These are phyloP conservation scores for Trichomonascus vanleenenianus DNA, from an alignment of 805 yeast species.

Conservation along the genomic window DNA sequence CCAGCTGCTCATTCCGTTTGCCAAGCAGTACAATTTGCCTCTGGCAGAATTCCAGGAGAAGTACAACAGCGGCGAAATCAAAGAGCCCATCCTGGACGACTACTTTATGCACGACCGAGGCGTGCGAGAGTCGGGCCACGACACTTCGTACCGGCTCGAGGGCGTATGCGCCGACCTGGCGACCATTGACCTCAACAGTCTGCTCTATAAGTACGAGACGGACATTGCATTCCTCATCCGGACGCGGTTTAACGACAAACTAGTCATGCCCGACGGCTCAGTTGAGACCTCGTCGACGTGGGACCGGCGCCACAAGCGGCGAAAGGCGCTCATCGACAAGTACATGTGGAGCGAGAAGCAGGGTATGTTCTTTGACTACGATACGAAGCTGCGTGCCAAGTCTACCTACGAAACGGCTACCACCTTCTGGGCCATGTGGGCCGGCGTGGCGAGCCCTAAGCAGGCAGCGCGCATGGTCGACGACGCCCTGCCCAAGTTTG, in stretches of 20 bases:
- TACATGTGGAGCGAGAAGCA: slow-evolving; percentile 79
- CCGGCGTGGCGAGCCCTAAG: slow-evolving; percentile 54
- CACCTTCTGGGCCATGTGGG: slow-evolving; percentile 88
- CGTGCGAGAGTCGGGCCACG: slow-evolving; percentile 95
- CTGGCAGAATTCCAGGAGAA: slow-evolving; percentile 57
- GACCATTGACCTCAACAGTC: slow-evolving; percentile 79
- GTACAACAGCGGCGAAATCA: slow-evolving; percentile 59
- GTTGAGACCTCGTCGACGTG: slow-evolving; percentile 49
- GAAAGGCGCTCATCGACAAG: slow-evolving; percentile 51
- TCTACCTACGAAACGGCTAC: slow-evolving; percentile 79
- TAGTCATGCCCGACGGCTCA: slow-evolving; percentile 33
- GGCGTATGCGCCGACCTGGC: slow-evolving; percentile 85
- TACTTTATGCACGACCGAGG: slow-evolving; percentile 90
- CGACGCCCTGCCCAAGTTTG: slow-evolving; percentile 59
- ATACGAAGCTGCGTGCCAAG: slow-evolving; percentile 48
- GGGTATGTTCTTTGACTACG: slow-evolving; percentile 78
- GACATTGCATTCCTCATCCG: slow-evolving; percentile 69
- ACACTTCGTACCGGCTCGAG: slow-evolving; percentile 83
- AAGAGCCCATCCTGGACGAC: slow-evolving; percentile 78
- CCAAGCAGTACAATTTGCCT: slow-evolving; percentile 49
- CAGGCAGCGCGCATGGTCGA: slow-evolving; percentile 62
- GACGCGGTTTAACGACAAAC: slow-evolving; percentile 44
- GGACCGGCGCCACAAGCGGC: slow-evolving; percentile 45
- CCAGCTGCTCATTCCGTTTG: slow-evolving; percentile 59
- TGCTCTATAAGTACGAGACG: slow-evolving; percentile 80